Evolutionary conservation across 2,329 filamentous ascomycete species (phyloP), one percentile per base, ranked within the genome.

Genomic region (Ceratocystis colombiana): DNA sequence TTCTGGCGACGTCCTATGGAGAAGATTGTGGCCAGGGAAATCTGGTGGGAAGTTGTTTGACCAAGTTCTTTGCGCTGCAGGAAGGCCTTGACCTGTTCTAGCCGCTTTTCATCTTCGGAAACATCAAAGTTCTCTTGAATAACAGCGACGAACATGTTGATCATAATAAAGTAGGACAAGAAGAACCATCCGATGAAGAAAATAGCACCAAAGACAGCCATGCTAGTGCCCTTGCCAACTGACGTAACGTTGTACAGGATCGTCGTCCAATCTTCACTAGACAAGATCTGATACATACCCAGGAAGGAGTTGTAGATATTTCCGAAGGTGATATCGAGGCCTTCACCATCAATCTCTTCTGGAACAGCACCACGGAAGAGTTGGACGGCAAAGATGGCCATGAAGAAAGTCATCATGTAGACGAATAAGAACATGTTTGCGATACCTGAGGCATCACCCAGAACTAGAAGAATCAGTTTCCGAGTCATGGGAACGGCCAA

Each of bases 81-180:
- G 71, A 97, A 99, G 1, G 93, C 90, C 72, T 92, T 93, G 68
- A 99, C 92, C 76, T 99, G 95, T 74, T 97, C 90, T 69, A 97
- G 77, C 22, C 95, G 90, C 77, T 99, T 99, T 75, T 97, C 92
- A 73, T 99, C 95, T 74, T 99, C 94, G 2, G 92, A 96, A 30
- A 99, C 91, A 76, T 99, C 94, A 74, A 99, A 99, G 73, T 96
- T 99, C 74, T 99, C 94, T 75, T 99, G 94, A 70, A 99, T 99
- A 77, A 99, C 94, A 80, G 94, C 94, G 89, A 99, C 97, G 80
- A 99, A 99, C 94, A 99, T 99, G 73, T 97, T 99, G 78, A 99
- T 78, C 69, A 97, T 84, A 77, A 99, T 96, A 74, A 97, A 93
- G 75, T 95, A 96, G 5, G 91, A 83, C 55, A 99, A 82, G 67